phyloP scores from a whole-genome alignment of 2,329 filamentous ascomycete genomes.

The Rutstroemia sydowiana region DNA sequence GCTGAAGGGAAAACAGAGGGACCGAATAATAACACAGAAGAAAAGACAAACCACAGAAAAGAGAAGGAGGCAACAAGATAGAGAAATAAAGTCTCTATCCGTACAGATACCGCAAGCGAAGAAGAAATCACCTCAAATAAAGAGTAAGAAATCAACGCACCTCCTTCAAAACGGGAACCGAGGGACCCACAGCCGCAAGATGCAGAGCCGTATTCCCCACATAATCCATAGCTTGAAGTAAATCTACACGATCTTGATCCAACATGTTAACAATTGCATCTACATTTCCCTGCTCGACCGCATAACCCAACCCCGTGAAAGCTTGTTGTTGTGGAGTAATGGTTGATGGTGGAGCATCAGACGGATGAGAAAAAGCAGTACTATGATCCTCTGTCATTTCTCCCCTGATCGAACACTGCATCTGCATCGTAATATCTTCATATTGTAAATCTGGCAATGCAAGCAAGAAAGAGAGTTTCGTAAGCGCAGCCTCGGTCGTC shows the following conservation, averaged over 20 bases:
- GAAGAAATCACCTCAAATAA: too few species aligned
- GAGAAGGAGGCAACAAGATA: too few species aligned
- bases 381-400: conserved; percentile 48
- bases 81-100: too few species aligned
- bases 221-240: conserved; percentile 33
- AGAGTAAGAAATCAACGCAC: conserved; percentile 28
- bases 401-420: conserved; percentile 56
- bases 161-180: conserved; percentile 48
- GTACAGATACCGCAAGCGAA: too few species aligned
- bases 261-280: conserved; percentile 31
- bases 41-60: too few species aligned
- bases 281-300: conserved; percentile 52
- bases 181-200: conserved; percentile 36
- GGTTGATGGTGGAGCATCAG: conserved; percentile 13
- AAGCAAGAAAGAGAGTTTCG: conserved; percentile 40
- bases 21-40: too few species aligned
- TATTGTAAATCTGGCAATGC: conserved; percentile 49
- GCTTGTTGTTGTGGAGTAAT: conserved; percentile 43
- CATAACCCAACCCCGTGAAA: conserved; percentile 55
- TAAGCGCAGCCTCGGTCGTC: conserved; percentile 48
- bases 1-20: too few species aligned
- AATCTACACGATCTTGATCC: conserved; percentile 22
- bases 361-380: conserved; percentile 50
- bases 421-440: conserved; percentile 51
- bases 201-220: conserved; percentile 34